phyloP scores from a whole-genome alignment of 139 green algal genomes.

The Edaphochlamys debaryana region DNA sequence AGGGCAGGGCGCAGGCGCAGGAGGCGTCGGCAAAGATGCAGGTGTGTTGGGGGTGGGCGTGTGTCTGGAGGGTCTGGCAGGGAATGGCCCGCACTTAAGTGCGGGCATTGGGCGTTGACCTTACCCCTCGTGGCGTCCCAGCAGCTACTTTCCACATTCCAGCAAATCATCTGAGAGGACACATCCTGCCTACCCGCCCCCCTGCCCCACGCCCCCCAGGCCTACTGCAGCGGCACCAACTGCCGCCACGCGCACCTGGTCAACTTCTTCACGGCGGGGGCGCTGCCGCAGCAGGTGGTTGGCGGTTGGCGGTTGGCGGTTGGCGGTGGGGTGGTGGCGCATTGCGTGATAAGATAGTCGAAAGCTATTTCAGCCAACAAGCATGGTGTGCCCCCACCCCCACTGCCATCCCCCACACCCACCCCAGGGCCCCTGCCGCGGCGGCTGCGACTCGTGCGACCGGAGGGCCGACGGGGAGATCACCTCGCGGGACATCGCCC shows the following conservation, averaged over 20 bases:
- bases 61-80: not conserved
- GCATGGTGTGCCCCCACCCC: too few species aligned
- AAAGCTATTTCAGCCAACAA: too few species aligned
- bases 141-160: too few species aligned
- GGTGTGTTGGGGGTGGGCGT: conserved; percentile 10
- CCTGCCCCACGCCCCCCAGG: too few species aligned
- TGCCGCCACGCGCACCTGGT: conserved; percentile 61
- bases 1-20: not conserved
- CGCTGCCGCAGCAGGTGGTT: conserved; percentile 21
- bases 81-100: not conserved
- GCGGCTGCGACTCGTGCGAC: conserved; percentile 57
- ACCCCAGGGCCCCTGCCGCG: conserved; percentile 42
- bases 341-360: too few species aligned
- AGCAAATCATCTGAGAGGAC: too few species aligned
- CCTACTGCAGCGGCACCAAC: conserved; percentile 30
- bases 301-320: not conserved
- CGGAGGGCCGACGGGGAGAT: not conserved
- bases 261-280: conserved; percentile 52
- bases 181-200: too few species aligned
- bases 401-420: too few species aligned
- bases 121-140: too few species aligned
- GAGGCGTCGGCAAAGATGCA: conserved; percentile 13
- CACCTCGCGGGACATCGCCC: not conserved
- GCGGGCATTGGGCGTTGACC: too few species aligned
- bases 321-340: too few species aligned